A percentile compares a stretch with the other conserved stretches of the same genome.
Evolutionary conservation across 345 rosid genomes (phyloP).

Genomic region (Lepidium aucheri): DNA sequence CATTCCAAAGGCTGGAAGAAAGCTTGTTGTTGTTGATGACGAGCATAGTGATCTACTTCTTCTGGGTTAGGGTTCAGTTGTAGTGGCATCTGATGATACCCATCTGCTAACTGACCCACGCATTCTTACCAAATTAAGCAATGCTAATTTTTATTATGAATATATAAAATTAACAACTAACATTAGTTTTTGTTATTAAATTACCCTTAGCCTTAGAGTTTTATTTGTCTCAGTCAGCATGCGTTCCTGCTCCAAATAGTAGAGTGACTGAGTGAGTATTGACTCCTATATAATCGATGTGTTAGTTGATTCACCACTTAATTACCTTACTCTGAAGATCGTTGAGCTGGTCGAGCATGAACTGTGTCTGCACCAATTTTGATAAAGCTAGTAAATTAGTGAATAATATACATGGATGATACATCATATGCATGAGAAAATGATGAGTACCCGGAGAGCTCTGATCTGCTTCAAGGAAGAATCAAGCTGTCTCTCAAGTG

Average conservation of each 20-base stretch:
- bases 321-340: constrained; percentile 90
- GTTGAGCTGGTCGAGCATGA: constrained; percentile 87
- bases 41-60: constrained; percentile 51
- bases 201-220: constrained; percentile 77
- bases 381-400: too few relatives aligned
- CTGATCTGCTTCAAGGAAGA: constrained; percentile 83
- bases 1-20: constrained; percentile 84
- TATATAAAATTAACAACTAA: too few relatives aligned
- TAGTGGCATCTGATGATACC: constrained; percentile 73
- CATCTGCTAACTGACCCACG: constrained; percentile 35
- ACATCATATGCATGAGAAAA: background rate
- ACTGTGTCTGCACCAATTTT: constrained; percentile 49
- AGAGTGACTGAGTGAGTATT: background rate
- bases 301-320: too few relatives aligned
- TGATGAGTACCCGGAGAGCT: constrained; percentile 57
- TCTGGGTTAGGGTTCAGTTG: constrained; percentile 60
- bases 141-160: too few relatives aligned
- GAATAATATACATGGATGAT: too few relatives aligned
- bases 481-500: constrained; percentile 95
- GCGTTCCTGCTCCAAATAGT: constrained; percentile 47
- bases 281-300: too few relatives aligned
- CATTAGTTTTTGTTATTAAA: background rate
- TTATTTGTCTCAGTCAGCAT: constrained; percentile 68
- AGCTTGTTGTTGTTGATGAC: constrained; percentile 47
- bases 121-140: too few relatives aligned